Percentiles rank a stretch among this genome's conserved stretches.
Conservation (phyloP, 202 grass and related monocot species). For the Elaeis oleifera region DNA sequence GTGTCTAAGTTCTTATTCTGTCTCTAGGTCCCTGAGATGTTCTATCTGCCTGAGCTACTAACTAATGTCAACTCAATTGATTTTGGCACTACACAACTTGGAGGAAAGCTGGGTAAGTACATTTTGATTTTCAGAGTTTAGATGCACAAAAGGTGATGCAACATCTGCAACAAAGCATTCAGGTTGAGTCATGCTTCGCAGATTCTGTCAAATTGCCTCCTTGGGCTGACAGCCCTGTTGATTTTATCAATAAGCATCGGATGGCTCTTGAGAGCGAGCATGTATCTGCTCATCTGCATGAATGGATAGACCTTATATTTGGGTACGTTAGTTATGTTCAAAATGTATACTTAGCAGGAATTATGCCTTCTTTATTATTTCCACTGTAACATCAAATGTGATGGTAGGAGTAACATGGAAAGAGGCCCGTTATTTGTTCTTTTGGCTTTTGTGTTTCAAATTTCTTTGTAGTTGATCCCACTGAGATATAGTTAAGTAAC, state of each 20-base stretch:
- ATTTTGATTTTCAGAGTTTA: conserved; percentile 5
- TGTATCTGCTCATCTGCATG: conserved; percentile 87
- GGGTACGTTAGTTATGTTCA: conserved; percentile 43
- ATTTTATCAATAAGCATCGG: conserved; percentile 98
- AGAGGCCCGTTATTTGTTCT: too few species aligned
- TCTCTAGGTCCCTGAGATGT: conserved; percentile 94
- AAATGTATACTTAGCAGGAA: too few species aligned
- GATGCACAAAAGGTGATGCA: conserved; percentile 2
- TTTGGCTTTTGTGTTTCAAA: too few species aligned
- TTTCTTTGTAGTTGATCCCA: too few species aligned
- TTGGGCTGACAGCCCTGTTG: conserved; percentile 87
- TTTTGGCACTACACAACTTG: conserved; percentile 94
- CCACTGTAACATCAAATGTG: too few species aligned
- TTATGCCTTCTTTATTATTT: too few species aligned
- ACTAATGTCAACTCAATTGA: conserved; percentile 86
- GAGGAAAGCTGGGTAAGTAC: conserved; percentile 79
- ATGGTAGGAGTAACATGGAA: too few species aligned
- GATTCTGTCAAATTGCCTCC: conserved; percentile 86
- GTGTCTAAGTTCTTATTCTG: background rate
- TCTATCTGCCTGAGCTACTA: conserved; percentile 90
- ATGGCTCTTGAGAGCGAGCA: conserved; percentile 95
- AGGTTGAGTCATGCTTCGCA: conserved; percentile 30
- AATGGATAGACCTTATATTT: conserved; percentile 98
- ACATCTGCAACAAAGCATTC: conserved; percentile 9
- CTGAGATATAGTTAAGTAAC: too few species aligned